Evolutionary conservation across 805 yeast genomes (phyloP), one percentile per base, ranked within the genome.

Genomic region (Candida sakaeoensis): DNA sequence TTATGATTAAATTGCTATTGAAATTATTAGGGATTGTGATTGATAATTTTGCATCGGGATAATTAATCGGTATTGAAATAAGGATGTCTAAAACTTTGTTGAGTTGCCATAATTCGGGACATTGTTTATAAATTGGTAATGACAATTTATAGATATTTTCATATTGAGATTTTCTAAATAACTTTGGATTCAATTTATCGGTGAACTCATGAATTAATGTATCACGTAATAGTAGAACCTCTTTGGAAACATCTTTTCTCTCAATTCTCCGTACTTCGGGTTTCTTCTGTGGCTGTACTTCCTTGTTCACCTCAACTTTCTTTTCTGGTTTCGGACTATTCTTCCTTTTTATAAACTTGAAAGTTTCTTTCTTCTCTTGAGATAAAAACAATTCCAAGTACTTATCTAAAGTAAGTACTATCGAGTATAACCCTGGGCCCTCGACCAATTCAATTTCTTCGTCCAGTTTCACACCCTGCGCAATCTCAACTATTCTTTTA

Each of bases 361-460:
- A 62, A 0, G 86, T 80, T 16, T 74, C 76, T 31, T 73, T 70
- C 49, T 79, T 80, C 46, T 81, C 81, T 57, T 70, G 72, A 34
- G 74, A 69, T 41, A 85, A 62, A 49, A 82, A 77, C 31, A 53
- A 48, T 50, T 84, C 91, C 37, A 84, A 63, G 42, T 77, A 66
- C 44, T 60, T 65, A 52, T 82, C 86, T 31, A 84, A 61, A 2
- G 80, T 75, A 40, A 61, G 50, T 4, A 83, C 45, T 60, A 77
- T 74, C 3, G 81, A 75, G n/a, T 67, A 52, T 26, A 84, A 65
- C 18, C 80, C 77, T 36, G 62, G 64, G 0, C 79, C 79, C 33
- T 67, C 64, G 1, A 67, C 72, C 41, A 76, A 47, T 22, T 52
- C 56, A 2, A 53, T 51, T 2, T 52, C 57, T 30, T 50, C 55